Evolutionary conservation across 805 yeast species (phyloP), one percentile per base, ranked within the genome.

Genomic region (Gaillardinia entomophila): DNA sequence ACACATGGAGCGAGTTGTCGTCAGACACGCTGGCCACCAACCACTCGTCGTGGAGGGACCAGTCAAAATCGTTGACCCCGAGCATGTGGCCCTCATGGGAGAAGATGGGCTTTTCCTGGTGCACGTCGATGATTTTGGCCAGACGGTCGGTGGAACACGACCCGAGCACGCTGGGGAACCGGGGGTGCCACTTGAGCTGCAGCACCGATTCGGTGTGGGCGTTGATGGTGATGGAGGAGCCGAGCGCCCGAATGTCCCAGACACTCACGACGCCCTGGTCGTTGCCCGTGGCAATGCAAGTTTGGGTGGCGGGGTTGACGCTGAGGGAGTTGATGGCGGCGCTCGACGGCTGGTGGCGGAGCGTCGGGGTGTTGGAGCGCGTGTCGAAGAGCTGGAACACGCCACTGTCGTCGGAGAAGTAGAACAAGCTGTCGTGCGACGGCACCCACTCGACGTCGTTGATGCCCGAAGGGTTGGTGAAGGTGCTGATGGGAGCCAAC

Each of bases 1-100:
- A 89, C 2, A 88, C 55, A 40, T 89, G 96, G n/a, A 88, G 60
- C 1, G 89, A 75, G 51, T 89, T 89, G 49, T 89, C 96, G 46
- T 82, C 87, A 0, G 86, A 77, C 4, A 83, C 90, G 47, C 87
- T 78, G 3, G 86, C 79, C 24, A 87, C 41, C 71, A 81, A 67
- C 74, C 81, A 74, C 3, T 77, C 74, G 35, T 76, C 83, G 37
- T 77, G 77, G 0, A 77, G 73, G 35, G 84, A 82, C 97, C 97
- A 89, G 22, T 77, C 71, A 18, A 87, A 58, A 46, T 88, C 97
- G 42, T 82, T 83, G 3, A 89, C 85, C 3, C 90, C 88, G n/a
- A 82, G 63, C 73, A 81, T 71, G 54, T 89, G 97, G 0, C 97
- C 97, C 3, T 79, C 81, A 56, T 89, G 97, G 3, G 69, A 66